phyloP scores from a whole-genome alignment of 768 basidiomycete species.

The Pulveroboletus sp. region DNA sequence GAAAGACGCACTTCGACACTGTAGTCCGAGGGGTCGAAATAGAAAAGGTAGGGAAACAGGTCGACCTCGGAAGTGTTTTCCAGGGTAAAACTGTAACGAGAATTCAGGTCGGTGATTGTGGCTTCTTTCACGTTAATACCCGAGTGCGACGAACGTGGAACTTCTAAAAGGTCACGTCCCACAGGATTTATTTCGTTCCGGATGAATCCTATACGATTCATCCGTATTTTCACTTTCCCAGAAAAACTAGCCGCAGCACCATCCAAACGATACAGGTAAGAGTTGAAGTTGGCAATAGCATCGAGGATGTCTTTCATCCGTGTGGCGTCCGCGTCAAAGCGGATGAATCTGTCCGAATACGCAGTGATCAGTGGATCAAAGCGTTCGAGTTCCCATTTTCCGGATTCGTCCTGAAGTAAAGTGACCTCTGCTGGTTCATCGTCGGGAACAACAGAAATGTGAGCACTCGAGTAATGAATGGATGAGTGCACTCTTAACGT shows the following conservation, averaged over 20 bases:
- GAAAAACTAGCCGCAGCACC: slow-evolving; percentile 4
- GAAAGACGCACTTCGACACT: slow-evolving; percentile 9
- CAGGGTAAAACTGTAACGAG: slow-evolving; percentile 15
- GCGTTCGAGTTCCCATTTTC: slow-evolving; percentile 16
- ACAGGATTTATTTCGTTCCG: slow-evolving; percentile 1
- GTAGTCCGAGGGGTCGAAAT: slow-evolving; percentile 23
- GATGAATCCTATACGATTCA: slow-evolving; percentile 6
- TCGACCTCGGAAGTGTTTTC: slow-evolving; percentile 15
- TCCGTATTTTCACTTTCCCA: slow-evolving; percentile 10
- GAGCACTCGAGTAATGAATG: not conserved
- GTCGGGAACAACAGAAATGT: slow-evolving; percentile 6
- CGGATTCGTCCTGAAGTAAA: not conserved
- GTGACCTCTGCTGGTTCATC: slow-evolving; percentile 9
- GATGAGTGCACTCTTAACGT: slow-evolving; percentile 9
- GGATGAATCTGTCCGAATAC: slow-evolving; percentile 5
- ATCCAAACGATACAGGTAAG: slow-evolving; percentile 16
- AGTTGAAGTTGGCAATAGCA: slow-evolving; percentile 18
- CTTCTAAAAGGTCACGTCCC: slow-evolving; percentile 10
- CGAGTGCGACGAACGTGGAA: not conserved
- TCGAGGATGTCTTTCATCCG: slow-evolving; percentile 7
- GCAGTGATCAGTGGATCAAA: slow-evolving; percentile 8
- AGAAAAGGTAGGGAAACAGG: slow-evolving; percentile 24
- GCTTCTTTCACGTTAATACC: slow-evolving; percentile 10
- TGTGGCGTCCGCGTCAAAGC: not conserved
- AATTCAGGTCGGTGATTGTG: slow-evolving; percentile 8